Conservation (phyloP, 177 flowering plant genomes). For the Vitis hybrid region DNA sequence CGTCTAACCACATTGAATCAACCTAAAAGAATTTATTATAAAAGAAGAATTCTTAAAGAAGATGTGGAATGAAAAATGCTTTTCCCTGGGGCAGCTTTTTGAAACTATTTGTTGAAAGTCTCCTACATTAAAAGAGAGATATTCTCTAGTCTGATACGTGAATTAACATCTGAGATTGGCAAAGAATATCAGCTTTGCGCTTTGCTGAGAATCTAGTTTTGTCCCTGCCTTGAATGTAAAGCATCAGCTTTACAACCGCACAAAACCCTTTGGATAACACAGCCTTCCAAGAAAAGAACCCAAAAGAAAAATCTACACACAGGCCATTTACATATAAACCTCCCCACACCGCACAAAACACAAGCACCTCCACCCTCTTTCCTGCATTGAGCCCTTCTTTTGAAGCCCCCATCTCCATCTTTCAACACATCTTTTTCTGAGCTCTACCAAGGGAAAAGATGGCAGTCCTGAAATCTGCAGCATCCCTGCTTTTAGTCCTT, state of each 20-base stretch:
- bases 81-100: too few relatives aligned
- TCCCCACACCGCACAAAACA: background rate
- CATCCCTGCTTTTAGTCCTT: conserved; percentile 55
- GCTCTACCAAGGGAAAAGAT: background rate
- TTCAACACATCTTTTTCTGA: background rate
- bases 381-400: background rate
- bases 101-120: too few relatives aligned
- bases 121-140: too few relatives aligned
- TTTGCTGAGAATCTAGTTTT: conserved; percentile 21
- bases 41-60: too few relatives aligned
- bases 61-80: too few relatives aligned
- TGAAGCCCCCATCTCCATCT: too few relatives aligned
- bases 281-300: conserved; percentile 46
- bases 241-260: conserved; percentile 31
- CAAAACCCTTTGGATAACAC: conserved; percentile 17
- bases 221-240: conserved; percentile 28
- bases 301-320: background rate
- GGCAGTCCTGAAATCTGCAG: conserved; percentile 35
- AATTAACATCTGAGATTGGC: conserved; percentile 6
- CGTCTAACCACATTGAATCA: too few relatives aligned
- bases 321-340: conserved; percentile 8
- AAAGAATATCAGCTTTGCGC: conserved; percentile 20
- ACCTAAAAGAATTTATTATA: too few relatives aligned
- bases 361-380: background rate
- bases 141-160: too few relatives aligned